Evolutionary conservation across 2,329 filamentous ascomycete species (phyloP).

Genomic region (Cryoendolithus antarcticus): DNA sequence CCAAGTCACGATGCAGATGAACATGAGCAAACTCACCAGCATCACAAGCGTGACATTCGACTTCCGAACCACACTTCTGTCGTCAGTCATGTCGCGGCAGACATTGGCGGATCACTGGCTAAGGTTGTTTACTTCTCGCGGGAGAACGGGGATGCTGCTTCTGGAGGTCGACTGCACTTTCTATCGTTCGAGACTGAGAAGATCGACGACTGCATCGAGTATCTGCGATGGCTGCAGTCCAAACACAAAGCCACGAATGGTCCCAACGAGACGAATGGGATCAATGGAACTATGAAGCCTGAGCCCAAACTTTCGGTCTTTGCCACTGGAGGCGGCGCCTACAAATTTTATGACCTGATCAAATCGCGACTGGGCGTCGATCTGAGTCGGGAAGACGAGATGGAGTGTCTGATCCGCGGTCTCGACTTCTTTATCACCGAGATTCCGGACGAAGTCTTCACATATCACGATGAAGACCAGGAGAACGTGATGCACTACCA

Average conservation of each 20-base stretch:
- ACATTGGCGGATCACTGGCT: constrained; percentile 92
- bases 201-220: constrained; percentile 87
- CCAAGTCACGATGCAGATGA: constrained; percentile 29
- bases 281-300: too few species aligned
- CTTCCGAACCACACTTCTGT: constrained; percentile 89
- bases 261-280: constrained; percentile 43
- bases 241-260: constrained; percentile 70
- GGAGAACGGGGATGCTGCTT: constrained; percentile 48
- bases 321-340: constrained; percentile 90
- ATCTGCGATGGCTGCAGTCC: constrained; percentile 73
- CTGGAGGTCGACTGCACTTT: constrained; percentile 86
- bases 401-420: constrained; percentile 90
- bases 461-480: constrained; percentile 63
- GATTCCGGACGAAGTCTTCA: constrained; percentile 93
- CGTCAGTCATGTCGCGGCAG: constrained; percentile 92
- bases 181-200: constrained; percentile 90
- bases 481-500: constrained; percentile 78
- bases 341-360: constrained; percentile 92
- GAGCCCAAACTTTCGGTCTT: constrained; percentile 89
- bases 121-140: constrained; percentile 97
- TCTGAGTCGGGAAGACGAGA: constrained; percentile 87
- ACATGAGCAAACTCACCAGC: constrained; percentile 46
- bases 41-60: constrained; percentile 86
- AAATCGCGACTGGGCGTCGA: constrained; percentile 72
- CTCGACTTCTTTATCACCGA: constrained; percentile 98